Conservation (phyloP, 176 grass and related monocot species). For the Aegilops sharonensis region DNA sequence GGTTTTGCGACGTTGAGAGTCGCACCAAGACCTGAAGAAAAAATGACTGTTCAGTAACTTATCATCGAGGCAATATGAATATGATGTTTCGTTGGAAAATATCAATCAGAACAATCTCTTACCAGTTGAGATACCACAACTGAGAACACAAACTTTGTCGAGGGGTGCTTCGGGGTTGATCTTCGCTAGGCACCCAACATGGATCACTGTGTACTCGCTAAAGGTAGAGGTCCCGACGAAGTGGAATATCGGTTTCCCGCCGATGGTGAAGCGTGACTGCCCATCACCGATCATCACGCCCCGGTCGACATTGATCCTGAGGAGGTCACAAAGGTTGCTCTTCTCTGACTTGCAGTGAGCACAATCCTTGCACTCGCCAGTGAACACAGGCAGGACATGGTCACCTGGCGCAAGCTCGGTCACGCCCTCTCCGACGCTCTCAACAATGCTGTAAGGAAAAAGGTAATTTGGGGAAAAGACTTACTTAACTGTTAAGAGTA, state of each 20-base stretch:
- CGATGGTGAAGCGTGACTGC: conserved; percentile 56
- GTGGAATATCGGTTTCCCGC: conserved; percentile 75
- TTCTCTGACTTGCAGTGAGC: conserved; percentile 68
- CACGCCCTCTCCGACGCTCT: conserved; percentile 83
- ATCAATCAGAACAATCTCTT: background rate
- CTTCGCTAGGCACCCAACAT: conserved; percentile 72
- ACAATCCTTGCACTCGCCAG: conserved; percentile 87
- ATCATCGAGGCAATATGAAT: background rate
- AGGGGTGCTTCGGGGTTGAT: conserved; percentile 76
- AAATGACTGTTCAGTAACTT: background rate
- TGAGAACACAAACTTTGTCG: conserved; percentile 87
- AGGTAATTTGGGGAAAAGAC: background rate
- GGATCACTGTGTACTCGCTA: conserved; percentile 77
- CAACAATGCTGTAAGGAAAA: conserved; percentile 51
- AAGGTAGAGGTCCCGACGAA: conserved; percentile 89
- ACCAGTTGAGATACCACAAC: conserved; percentile 84
- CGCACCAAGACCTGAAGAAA: conserved; percentile 64
- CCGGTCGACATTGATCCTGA: conserved; percentile 74
- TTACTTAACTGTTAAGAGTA: background rate
- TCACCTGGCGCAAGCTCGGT: conserved; percentile 80
- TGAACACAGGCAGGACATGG: conserved; percentile 90
- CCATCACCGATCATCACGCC: conserved; percentile 79
- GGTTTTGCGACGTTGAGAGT: conserved; percentile 85
- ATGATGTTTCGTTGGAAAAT: background rate
- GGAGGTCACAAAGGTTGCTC: conserved; percentile 83